Evolutionary conservation across 2,329 filamentous ascomycete species (phyloP).

Genomic region (Pseudocercospora crystallina): DNA sequence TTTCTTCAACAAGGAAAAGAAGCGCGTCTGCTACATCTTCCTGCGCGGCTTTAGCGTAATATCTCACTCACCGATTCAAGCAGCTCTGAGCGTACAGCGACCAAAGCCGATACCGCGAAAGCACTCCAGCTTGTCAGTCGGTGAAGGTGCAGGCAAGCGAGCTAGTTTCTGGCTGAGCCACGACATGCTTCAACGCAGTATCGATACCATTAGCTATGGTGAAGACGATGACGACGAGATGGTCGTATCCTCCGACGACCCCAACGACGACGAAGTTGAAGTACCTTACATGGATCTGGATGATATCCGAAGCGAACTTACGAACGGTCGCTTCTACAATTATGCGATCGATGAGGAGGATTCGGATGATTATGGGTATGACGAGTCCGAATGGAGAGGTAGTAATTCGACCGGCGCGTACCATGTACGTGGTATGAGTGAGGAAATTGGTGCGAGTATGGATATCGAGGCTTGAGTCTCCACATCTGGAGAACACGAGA

Average conservation of each 20-base stretch:
- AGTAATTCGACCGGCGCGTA: neutral
- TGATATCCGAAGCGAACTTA: constrained; percentile 36
- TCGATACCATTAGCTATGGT: constrained; percentile 28
- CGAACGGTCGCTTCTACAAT: constrained; percentile 30
- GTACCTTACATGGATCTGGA: constrained; percentile 37
- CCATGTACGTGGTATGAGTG: constrained; percentile 31
- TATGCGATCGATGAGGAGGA: constrained; percentile 26
- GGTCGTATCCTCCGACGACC: constrained; percentile 17
- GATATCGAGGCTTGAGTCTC: constrained; percentile 28
- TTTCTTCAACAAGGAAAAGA: constrained; percentile 91
- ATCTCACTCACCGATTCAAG: constrained; percentile 58
- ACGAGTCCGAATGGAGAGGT: constrained; percentile 5
- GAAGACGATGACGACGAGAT: constrained; percentile 37
- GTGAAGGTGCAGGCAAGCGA: constrained; percentile 69
- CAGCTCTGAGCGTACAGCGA: constrained; percentile 45
- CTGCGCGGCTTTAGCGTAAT: constrained; percentile 82
- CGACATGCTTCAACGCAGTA: constrained; percentile 39
- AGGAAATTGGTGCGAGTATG: constrained; percentile 35
- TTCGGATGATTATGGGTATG: constrained; percentile 19
- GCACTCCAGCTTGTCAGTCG: constrained; percentile 39
- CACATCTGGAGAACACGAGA: too few species aligned
- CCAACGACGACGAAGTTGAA: constrained; percentile 35
- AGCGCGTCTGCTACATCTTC: constrained; percentile 92
- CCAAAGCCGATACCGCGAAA: constrained; percentile 33
- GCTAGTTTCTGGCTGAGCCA: constrained; percentile 87